Base-by-base conservation (phyloP, 1,284 basidiomycete genomes). In the Cutaneotrichosporon daszewskae region DNA sequence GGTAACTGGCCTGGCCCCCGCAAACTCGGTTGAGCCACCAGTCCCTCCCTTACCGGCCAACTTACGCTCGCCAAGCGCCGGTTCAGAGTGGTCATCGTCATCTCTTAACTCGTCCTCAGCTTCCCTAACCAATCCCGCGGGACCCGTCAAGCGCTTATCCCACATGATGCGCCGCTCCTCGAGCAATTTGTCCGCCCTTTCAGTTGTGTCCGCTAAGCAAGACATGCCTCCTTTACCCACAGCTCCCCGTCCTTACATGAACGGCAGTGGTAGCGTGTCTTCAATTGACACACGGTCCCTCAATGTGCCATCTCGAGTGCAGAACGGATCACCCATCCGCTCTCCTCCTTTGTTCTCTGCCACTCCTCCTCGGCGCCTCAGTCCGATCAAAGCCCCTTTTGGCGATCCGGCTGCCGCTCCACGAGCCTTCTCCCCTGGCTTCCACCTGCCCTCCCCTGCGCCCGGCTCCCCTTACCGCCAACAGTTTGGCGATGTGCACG, bases 391-490 rank as follows among this genome's bases (percentile, higher is more conserved):
- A 16, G n/a, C 20, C 10, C n/a, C 25, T n/a, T 23, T 8, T 16
- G 32, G 27, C 26, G 46, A 24, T 16, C 34, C 32, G 6, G 13
- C n/a, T n/a, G n/a, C 26, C 13, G 26, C 26, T 1, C 45, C 53
- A 5, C 45, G 54, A 9, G 60, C 62, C 0, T 62, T 66, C 42
- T 66, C 65, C 9, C 51, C 54, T 9, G 65, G 65, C 2, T 68
- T 64, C 37, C 65, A 68, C 37, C 40, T 68, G 5, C 65, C 65
- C 2, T 64, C 62, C 1, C 61, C 63, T 11, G 53, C 60, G 2
- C 56, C 59, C 12, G 53, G 55, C 1, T 68, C 65, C 12, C 64
- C 65, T 10, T 68, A 68, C 27, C 37, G 28, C 35, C n/a, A n/a
- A n/a, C n/a, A n/a, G n/a, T n/a, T n/a, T n/a, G n/a, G n/a, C n/a